phyloP scores from a whole-genome alignment of 176 grass and related monocot genomes.

The Secale cereale region DNA sequence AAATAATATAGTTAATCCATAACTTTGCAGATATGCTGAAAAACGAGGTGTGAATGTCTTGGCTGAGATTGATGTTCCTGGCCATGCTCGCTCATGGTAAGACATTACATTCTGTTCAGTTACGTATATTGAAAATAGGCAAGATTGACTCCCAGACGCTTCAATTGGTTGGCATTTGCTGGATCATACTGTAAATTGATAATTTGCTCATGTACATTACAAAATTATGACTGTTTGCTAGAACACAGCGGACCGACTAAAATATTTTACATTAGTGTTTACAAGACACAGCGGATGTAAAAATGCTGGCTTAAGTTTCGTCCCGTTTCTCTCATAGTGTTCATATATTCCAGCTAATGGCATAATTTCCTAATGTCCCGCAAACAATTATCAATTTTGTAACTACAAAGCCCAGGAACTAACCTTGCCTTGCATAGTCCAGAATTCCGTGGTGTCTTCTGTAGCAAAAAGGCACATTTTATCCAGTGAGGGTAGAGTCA shows the following conservation, averaged over 20 bases:
- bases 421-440: not conserved
- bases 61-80: slow-evolving; percentile 98
- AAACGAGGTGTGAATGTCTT: slow-evolving; percentile 85
- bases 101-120: slow-evolving; percentile 5
- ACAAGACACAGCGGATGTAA: not conserved
- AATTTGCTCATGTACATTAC: not conserved
- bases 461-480: not conserved
- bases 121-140: not conserved
- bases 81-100: slow-evolving; percentile 90
- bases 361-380: not conserved
- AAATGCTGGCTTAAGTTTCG: not conserved
- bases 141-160: not conserved
- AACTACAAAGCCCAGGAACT: not conserved
- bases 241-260: not conserved
- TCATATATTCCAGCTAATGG: not conserved
- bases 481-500: not conserved
- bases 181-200: not conserved
- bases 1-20: not conserved
- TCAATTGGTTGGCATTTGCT: not conserved
- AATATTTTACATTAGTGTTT: not conserved
- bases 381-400: not conserved
- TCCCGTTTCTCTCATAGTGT: too few species aligned
- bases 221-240: not conserved
- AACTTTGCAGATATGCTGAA: slow-evolving; percentile 81
- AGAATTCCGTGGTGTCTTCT: not conserved